A percentile compares a stretch with the other conserved stretches of the same genome.
Conservation (phyloP, 768 basidiomycete species). For the Termitomyces sp. region DNA sequence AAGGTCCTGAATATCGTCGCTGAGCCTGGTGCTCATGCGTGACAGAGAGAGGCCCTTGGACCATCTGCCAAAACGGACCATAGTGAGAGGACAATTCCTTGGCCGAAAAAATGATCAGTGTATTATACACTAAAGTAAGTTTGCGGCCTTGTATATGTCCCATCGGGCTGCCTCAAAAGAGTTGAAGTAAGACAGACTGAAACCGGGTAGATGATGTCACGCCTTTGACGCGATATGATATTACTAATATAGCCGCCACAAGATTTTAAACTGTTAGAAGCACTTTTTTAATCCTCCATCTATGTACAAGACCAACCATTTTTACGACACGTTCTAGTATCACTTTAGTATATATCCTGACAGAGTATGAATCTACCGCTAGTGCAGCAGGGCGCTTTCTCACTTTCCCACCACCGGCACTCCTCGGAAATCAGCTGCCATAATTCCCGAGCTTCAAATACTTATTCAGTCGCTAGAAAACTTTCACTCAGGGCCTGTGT, state of each 20-base stretch:
- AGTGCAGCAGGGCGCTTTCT: too few relatives aligned
- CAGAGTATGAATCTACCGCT: too few relatives aligned
- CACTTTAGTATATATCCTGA: too few relatives aligned
- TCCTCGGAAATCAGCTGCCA: not conserved
- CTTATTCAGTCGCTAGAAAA: not conserved
- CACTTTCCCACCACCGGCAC: not conserved
- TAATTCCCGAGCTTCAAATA: too few relatives aligned
- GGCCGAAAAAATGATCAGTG: not conserved
- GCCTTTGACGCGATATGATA: not conserved
- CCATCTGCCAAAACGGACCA: slow-evolving; percentile 8
- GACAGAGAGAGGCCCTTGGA: slow-evolving; percentile 5
- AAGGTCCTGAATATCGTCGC: slow-evolving; percentile 13
- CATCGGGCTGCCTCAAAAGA: not conserved
- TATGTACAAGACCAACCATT: too few relatives aligned
- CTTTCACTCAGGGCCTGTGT: too few relatives aligned
- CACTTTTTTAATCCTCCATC: too few relatives aligned
- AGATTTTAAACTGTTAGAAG: too few relatives aligned
- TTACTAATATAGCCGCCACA: too few relatives aligned
- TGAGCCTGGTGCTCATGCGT: slow-evolving; percentile 10
- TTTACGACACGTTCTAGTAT: too few relatives aligned
- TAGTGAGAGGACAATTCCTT: not conserved
- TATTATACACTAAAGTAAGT: slow-evolving; percentile 1
- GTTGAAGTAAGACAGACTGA: slow-evolving; percentile 3
- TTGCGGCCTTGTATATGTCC: not conserved
- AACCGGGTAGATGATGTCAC: slow-evolving; percentile 12